Conservation (phyloP, 768 basidiomycete genomes). For the Lyophyllum semitale region DNA sequence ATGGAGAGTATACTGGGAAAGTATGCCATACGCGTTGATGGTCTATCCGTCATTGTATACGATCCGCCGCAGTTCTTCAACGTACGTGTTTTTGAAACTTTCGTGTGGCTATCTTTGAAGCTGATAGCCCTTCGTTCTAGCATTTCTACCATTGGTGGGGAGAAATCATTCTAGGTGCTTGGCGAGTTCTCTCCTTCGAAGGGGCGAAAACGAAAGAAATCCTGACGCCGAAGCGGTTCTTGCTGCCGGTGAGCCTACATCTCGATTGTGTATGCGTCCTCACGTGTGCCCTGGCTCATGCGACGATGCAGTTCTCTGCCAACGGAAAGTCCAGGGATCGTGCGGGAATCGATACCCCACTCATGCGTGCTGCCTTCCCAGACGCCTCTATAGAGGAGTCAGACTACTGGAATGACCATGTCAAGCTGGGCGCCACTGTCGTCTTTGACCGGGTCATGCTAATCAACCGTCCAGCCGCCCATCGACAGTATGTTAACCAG, state of each 20-base stretch:
- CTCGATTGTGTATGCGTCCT: not conserved
- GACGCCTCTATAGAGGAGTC: slow-evolving; percentile 54
- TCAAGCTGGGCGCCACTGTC: slow-evolving; percentile 44
- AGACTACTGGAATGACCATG: slow-evolving; percentile 65
- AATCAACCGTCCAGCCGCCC: slow-evolving; percentile 64
- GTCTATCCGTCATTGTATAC: slow-evolving; percentile 28
- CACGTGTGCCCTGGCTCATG: not conserved
- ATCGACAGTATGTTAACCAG: slow-evolving; percentile 36
- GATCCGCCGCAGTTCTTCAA: slow-evolving; percentile 28
- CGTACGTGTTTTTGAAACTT: slow-evolving; percentile 12
- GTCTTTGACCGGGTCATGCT: slow-evolving; percentile 64
- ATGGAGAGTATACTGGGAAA: slow-evolving; percentile 22
- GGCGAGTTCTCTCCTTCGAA: slow-evolving; percentile 39
- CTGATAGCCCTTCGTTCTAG: slow-evolving; percentile 21
- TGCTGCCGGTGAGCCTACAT: slow-evolving; percentile 32
- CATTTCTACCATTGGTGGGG: slow-evolving; percentile 53
- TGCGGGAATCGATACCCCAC: slow-evolving; percentile 60
- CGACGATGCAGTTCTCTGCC: slow-evolving; percentile 20
- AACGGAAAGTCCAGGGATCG: slow-evolving; percentile 56
- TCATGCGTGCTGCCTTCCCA: slow-evolving; percentile 69
- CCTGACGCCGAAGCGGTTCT: slow-evolving; percentile 32
- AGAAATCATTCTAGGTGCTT: slow-evolving; percentile 44
- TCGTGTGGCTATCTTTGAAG: not conserved
- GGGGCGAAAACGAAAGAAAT: slow-evolving; percentile 16
- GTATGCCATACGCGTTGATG: slow-evolving; percentile 22